Percentiles rank a stretch among this genome's conserved stretches.
Evolutionary conservation across 768 basidiomycete genomes (phyloP).

Genomic region (Suillus discolor): DNA sequence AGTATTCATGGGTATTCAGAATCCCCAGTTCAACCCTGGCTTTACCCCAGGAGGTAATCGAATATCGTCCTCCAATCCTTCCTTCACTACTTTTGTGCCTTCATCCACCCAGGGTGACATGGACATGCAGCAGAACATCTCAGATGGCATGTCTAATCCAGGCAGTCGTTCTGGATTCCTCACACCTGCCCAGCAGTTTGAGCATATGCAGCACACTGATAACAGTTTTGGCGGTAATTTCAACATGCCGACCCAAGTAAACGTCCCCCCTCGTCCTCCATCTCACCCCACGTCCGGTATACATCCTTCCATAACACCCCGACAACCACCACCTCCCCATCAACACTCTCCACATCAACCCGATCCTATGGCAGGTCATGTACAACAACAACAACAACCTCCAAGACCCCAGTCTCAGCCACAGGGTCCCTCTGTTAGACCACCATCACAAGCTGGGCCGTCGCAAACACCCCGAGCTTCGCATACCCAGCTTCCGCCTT

Average conservation of each 20-base stretch:
- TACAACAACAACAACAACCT: conserved; percentile 36
- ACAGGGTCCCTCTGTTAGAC: conserved; percentile 48
- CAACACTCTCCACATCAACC: conserved; percentile 51
- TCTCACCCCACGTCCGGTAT: conserved; percentile 39
- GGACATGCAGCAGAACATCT: conserved; percentile 48
- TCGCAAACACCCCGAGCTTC: conserved; percentile 50
- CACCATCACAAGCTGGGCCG: conserved; percentile 51
- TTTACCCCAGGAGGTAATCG: conserved; percentile 38
- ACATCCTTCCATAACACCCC: conserved; percentile 33
- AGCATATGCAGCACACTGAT: conserved; percentile 51
- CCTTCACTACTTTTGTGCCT: conserved; percentile 49
- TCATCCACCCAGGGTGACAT: conserved; percentile 50
- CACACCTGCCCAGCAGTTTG: conserved; percentile 67
- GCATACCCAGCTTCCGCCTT: conserved; percentile 38
- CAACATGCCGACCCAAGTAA: conserved; percentile 38
- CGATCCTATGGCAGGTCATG: conserved; percentile 46
- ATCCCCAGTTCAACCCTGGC: conserved; percentile 33
- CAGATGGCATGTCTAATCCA: conserved; percentile 41
- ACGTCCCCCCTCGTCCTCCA: conserved; percentile 44
- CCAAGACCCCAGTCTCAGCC: conserved; percentile 66
- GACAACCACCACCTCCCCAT: conserved; percentile 37
- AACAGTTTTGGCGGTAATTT: conserved; percentile 35
- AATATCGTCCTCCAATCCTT: conserved; percentile 34
- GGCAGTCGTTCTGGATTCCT: conserved; percentile 37
- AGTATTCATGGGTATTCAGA: conserved; percentile 47